Conservation (phyloP, 2,329 filamentous ascomycete species). For the Colletotrichum paranaense region DNA sequence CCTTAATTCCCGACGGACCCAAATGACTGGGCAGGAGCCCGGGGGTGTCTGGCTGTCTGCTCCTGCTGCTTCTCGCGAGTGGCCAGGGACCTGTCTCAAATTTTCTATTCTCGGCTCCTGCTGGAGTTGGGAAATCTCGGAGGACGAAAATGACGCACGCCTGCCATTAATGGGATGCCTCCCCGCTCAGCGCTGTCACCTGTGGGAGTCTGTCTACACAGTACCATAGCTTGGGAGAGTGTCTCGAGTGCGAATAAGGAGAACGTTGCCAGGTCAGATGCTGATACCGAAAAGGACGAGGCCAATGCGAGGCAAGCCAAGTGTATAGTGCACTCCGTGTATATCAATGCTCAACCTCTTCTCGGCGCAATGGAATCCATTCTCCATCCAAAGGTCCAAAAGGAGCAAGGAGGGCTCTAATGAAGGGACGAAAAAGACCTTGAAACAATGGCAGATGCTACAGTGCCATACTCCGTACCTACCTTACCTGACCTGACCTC, state of each 20-base stretch:
- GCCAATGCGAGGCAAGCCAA: background rate
- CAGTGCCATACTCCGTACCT: background rate
- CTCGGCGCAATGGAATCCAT: background rate
- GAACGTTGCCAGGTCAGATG: constrained; percentile 11
- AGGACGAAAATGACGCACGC: background rate
- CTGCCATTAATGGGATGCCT: background rate
- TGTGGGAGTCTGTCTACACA: no score
- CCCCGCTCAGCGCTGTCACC: no score
- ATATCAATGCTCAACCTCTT: background rate
- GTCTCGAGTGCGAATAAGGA: background rate
- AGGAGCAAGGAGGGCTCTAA: constrained; percentile 22
- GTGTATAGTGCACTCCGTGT: background rate
- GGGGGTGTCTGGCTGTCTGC: no score
- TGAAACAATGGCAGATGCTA: constrained; percentile 28
- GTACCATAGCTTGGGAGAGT: background rate
- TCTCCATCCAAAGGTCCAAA: background rate
- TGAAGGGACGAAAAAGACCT: constrained; percentile 22
- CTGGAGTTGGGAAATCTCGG: background rate
- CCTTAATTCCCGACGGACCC: constrained; percentile 15
- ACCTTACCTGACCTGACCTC: no score
- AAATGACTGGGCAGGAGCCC: constrained; percentile 2
- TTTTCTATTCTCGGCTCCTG: background rate
- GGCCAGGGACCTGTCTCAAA: constrained; percentile 16
- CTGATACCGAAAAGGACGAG: background rate
- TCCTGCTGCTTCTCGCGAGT: no score